Conservation (phyloP, 2,329 filamentous ascomycete genomes). For the Ceratocystiopsis brevicomis region DNA sequence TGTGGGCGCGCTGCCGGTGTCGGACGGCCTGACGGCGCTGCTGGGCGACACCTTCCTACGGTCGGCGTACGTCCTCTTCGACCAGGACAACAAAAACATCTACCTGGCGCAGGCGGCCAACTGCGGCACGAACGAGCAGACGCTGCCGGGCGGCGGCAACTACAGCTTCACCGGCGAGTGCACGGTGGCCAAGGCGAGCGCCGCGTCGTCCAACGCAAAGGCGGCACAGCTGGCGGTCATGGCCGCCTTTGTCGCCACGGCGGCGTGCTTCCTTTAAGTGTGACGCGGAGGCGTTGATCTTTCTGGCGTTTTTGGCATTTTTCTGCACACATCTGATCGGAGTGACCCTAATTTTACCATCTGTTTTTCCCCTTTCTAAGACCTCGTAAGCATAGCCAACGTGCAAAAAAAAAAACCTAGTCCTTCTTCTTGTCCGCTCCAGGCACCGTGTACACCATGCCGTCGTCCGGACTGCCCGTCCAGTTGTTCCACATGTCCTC, state of each 20-base stretch:
- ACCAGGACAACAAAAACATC: slow-evolving; percentile 12
- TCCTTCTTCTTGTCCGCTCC: slow-evolving; percentile 2
- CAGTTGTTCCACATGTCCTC: slow-evolving; percentile 14
- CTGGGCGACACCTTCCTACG: slow-evolving; percentile 14
- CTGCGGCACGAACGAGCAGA: slow-evolving; percentile 12
- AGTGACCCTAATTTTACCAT: too few species aligned
- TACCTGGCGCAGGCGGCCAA: slow-evolving; percentile 12
- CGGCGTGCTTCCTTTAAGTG: background rate
- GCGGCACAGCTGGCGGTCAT: background rate
- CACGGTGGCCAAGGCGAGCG: background rate
- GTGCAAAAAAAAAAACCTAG: background rate
- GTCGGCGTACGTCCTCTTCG: slow-evolving; percentile 11
- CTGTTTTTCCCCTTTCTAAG: too few species aligned
- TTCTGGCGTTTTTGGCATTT: too few species aligned
- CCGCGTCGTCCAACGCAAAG: background rate
- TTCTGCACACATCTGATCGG: too few species aligned
- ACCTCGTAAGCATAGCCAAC: too few species aligned
- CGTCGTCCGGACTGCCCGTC: slow-evolving; percentile 5
- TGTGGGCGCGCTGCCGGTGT: slow-evolving; percentile 8
- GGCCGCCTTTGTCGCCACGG: slow-evolving; percentile 1
- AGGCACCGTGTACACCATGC: slow-evolving; percentile 6
- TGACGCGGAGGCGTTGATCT: too few species aligned
- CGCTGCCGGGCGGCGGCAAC: slow-evolving; percentile 6
- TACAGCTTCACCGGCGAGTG: slow-evolving; percentile 11
- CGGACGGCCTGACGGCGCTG: slow-evolving; percentile 5